Evolutionary conservation across 306 rosid genomes (phyloP), one percentile per base, ranked within the genome.

Genomic region (Purshia tridentata): DNA sequence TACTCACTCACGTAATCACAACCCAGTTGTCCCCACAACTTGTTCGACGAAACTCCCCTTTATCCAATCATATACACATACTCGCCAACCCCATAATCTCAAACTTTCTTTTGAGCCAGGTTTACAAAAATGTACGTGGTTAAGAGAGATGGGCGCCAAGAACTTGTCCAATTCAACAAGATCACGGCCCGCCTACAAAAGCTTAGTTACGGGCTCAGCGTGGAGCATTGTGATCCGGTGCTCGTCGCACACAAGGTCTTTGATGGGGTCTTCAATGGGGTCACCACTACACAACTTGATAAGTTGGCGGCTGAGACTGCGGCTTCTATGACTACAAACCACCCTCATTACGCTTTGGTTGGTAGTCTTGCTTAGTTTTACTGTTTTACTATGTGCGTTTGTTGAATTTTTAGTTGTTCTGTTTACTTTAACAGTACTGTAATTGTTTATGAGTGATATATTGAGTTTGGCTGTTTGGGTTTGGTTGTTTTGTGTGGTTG

Each of bases 271-370:
- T 91, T 86, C 55, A 92, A 86, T 75, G 98, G 94, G 6, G 96
- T 92, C 15, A 89, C 96, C 52, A 92, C 98, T 8, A 90, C 91
- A 41, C 96, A 90, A 74, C 93, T 92, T 5, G 98, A 92, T 75
- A 94, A 92, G 65, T 75, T 92, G 77, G 96, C 98, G 1, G 98
- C 98, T 8, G 98, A 92, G 84, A 92, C 96, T 0, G 92, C 98
- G 23, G 98, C 96, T 1, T 89, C 94, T 11, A 67, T 92, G 96
- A 89, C 96, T 0, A 84, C 98, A 0, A 90, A 81, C 57, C 98
- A 90, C 47, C 96, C 96, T 2, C 96, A 92, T 44, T 92, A 92
- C n/a, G 98, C 98, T 2, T 90, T 84, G 1, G 98, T 92, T 44
- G 77, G 93, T 84, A 40, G 40, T 47, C 23, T 9, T 57, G 7